Evolutionary conservation across 2,329 filamentous ascomycete genomes (phyloP).

Genomic region (Alternaria tenuissima): DNA sequence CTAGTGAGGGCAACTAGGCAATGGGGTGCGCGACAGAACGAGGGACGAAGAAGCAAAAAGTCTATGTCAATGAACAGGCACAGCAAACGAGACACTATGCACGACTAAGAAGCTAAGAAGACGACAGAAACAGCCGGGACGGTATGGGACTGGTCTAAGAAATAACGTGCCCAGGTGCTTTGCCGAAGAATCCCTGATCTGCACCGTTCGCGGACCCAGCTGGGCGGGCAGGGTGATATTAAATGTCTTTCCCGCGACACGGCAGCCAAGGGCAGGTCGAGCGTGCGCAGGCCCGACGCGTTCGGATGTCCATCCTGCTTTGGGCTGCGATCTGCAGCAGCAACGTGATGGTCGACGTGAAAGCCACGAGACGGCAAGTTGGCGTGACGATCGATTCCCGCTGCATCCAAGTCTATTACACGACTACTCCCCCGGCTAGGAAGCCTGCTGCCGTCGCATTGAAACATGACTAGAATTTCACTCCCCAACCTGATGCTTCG

Average conservation of each 20-base stretch:
- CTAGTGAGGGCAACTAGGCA: slow-evolving; percentile 4
- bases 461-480: not conserved
- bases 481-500: slow-evolving; percentile 4
- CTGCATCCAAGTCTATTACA: not conserved
- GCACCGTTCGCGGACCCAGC: slow-evolving; percentile 15
- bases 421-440: not conserved
- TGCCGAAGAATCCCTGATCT: slow-evolving; percentile 21
- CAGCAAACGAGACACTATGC: slow-evolving; percentile 4
- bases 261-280: slow-evolving; percentile 13
- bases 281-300: slow-evolving; percentile 2
- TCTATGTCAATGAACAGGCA: not conserved
- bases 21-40: slow-evolving; percentile 4
- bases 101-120: not conserved
- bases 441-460: slow-evolving; percentile 1
- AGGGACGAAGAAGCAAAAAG: slow-evolving; percentile 15
- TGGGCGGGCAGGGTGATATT: slow-evolving; percentile 9
- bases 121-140: slow-evolving; percentile 2
- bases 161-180: slow-evolving; percentile 14
- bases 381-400: slow-evolving; percentile 17
- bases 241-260: slow-evolving; percentile 15
- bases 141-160: slow-evolving; percentile 11
- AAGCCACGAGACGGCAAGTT: slow-evolving; percentile 13
- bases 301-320: slow-evolving; percentile 1
- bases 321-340: slow-evolving; percentile 11
- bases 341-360: not conserved